Evolutionary conservation across 768 basidiomycete species (phyloP).

Genomic region (Suillus fuscotomentosus): DNA sequence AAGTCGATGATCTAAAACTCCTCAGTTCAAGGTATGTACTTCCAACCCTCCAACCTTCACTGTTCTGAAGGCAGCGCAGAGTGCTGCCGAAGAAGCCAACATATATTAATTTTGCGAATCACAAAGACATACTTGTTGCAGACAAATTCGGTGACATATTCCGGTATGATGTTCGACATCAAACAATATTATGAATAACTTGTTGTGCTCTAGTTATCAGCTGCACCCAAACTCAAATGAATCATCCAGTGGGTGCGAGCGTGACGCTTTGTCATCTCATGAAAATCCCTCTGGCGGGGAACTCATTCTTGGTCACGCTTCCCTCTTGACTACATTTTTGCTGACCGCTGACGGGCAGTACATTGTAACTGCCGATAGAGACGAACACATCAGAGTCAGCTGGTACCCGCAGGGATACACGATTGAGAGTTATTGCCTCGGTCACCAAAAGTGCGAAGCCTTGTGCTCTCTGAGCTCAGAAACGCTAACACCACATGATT

Average conservation of each 20-base stretch:
- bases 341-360: constrained; percentile 66
- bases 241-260: constrained; percentile 25
- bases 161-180: constrained; percentile 42
- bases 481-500: background rate
- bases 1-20: constrained; percentile 51
- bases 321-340: constrained; percentile 73
- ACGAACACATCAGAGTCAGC: constrained; percentile 93
- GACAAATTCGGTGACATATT: constrained; percentile 98
- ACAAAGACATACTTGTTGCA: constrained; percentile 71
- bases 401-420: constrained; percentile 85
- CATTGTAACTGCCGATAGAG: constrained; percentile 89
- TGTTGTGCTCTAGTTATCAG: constrained; percentile 50
- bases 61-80: constrained; percentile 36
- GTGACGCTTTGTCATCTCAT: constrained; percentile 48
- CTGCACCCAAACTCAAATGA: constrained; percentile 33
- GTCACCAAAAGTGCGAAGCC: constrained; percentile 68
- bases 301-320: constrained; percentile 85
- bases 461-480: background rate
- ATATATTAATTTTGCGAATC: constrained; percentile 56
- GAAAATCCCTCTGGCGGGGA: constrained; percentile 68
- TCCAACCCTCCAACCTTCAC: background rate
- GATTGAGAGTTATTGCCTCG: constrained; percentile 86
- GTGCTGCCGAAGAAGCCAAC: constrained; percentile 86
- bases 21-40: constrained; percentile 58
- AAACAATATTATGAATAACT: background rate